Conservation (phyloP, 495 filamentous ascomycete species). For the Penicillium fimorum region DNA sequence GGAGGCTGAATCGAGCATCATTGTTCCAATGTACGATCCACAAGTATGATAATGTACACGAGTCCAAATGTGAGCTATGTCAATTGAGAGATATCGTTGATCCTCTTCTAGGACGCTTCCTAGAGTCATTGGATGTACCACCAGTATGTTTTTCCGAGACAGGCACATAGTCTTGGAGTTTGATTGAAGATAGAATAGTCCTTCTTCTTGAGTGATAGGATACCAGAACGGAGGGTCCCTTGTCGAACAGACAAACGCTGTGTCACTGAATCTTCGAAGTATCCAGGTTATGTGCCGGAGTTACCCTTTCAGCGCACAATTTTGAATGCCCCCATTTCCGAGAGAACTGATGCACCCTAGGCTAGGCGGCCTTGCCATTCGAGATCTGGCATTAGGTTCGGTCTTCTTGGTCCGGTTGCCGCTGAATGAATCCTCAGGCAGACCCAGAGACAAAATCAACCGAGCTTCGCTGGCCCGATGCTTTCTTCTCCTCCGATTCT, state of each 20-base stretch:
- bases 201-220: not conserved
- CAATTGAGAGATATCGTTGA: not conserved
- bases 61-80: not conserved
- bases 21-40: not conserved
- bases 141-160: not conserved
- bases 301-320: not conserved
- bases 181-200: not conserved
- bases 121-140: not conserved
- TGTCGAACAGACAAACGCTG: not conserved
- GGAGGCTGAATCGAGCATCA: slow-evolving; percentile 9
- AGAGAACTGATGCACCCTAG: not conserved
- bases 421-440: not conserved
- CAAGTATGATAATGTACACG: not conserved
- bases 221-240: not conserved
- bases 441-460: slow-evolving; percentile 74
- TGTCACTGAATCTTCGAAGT: not conserved
- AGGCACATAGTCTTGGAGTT: not conserved
- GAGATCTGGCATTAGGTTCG: not conserved
- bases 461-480: slow-evolving; percentile 52
- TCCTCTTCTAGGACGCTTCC: not conserved
- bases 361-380: not conserved
- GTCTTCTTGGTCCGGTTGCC: not conserved
- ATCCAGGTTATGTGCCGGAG: not conserved
- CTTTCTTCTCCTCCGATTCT: slow-evolving; percentile 57
- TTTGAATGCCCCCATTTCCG: not conserved